Evolutionary conservation across 768 basidiomycete genomes (phyloP), one percentile per base, ranked within the genome.

Genomic region (Aureoboletus auriporus): DNA sequence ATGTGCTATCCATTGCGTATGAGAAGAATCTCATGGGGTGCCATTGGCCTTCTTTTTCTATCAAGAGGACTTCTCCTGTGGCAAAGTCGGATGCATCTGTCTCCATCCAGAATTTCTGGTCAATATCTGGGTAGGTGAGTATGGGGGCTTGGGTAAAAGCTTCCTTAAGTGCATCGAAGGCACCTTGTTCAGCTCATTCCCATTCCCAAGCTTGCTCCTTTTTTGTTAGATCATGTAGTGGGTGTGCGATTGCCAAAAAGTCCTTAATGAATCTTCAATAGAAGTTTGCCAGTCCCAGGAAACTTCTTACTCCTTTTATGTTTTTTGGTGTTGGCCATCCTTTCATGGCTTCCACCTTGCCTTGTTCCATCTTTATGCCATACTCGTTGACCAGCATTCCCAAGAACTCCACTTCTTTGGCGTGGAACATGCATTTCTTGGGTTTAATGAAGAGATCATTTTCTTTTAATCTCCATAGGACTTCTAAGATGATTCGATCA

Each of bases 251-350:
- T 3, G 2, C 4, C 2, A 11, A 6, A 38, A 20, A 38, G 3
- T 8, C 37, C 20, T 38, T 8, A 6, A 38, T 16, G 37, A 69
- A 70, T 0, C 46, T 43, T 2, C 63, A 16, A 27, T 69, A 69
- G 52, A 68, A 69, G 48, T 68, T 69, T 1, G 43, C 50, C 56
- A n/a, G n/a, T n/a, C n/a, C n/a, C n/a, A n/a, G n/a, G n/a, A n/a
- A n/a, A n/a, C n/a, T n/a, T n/a, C n/a, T n/a, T n/a, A n/a, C n/a
- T n/a, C n/a, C n/a, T n/a, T n/a, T n/a, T n/a, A n/a, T n/a, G n/a
- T n/a, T n/a, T n/a, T n/a, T n/a, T n/a, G n/a, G n/a, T n/a, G n/a
- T n/a, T n/a, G n/a, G n/a, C n/a, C n/a, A n/a, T n/a, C n/a, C n/a
- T n/a, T n/a, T n/a, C n/a, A n/a, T n/a, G n/a, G n/a, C n/a, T n/a